A percentile compares a stretch with the other conserved stretches of the same genome.
Conservation (phyloP, 208 protist species). For the Wallacemonas sp. region DNA sequence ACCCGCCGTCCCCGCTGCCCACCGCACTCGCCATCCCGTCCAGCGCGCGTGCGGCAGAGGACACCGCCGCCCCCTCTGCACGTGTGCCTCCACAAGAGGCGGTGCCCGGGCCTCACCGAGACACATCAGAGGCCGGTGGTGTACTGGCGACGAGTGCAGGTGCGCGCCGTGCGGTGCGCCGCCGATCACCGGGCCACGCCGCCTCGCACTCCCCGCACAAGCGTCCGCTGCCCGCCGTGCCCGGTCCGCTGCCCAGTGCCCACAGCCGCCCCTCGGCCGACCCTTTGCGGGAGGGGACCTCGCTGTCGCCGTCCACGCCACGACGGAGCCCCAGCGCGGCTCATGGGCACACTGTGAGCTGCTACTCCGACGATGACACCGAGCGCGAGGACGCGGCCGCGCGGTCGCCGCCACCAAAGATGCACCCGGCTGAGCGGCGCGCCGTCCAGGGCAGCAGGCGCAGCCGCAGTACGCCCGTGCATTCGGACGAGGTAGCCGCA, state of each 20-base stretch:
- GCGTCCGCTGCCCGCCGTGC: background rate
- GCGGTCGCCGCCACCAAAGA: conserved; percentile 1
- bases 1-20: background rate
- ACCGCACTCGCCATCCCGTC: too few species aligned
- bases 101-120: too few species aligned
- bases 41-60: too few species aligned
- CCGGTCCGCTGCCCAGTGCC: too few species aligned
- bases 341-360: background rate
- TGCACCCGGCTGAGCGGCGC: background rate
- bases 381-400: background rate
- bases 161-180: background rate
- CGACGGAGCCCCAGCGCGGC: background rate
- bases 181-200: background rate
- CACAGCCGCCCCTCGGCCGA: background rate
- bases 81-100: too few species aligned
- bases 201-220: conserved; percentile 14
- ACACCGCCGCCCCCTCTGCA: too few species aligned
- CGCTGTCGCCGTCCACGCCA: background rate
- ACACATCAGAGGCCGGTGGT: too few species aligned
- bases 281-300: background rate
- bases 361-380: background rate
- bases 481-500: too few species aligned
- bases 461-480: too few species aligned
- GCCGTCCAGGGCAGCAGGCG: background rate
- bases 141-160: too few species aligned